phyloP scores from a whole-genome alignment of 129 eudicot species.

The Logfia minima region DNA sequence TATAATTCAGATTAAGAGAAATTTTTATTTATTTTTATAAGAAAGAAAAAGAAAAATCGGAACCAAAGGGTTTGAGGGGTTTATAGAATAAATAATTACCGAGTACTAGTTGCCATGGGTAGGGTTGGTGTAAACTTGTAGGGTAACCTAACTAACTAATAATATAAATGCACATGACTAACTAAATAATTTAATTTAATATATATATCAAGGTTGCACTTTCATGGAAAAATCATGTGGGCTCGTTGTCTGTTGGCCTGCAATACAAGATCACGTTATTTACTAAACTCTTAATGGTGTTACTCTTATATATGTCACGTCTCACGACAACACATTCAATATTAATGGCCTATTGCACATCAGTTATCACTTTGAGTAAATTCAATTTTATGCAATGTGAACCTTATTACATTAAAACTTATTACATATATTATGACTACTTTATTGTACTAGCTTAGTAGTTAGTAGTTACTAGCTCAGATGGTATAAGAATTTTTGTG shows the following conservation, averaged over 20 bases:
- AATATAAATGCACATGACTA: conserved; percentile 36
- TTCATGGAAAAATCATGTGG: conserved; percentile 36
- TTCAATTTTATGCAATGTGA: neutral
- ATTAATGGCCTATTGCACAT: neutral
- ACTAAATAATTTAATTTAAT: neutral
- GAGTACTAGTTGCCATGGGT: neutral
- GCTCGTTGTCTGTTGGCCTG: conserved; percentile 28
- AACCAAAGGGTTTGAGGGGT: too few relatives aligned
- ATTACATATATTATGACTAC: neutral
- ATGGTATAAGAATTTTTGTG: too few relatives aligned
- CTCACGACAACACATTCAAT: conserved; percentile 20
- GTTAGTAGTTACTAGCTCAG: too few relatives aligned
- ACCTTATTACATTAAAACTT: conserved; percentile 5
- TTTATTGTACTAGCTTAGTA: too few relatives aligned
- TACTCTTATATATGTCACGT: conserved; percentile 5
- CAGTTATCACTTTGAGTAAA: neutral
- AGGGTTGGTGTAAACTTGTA: conserved; percentile 32
- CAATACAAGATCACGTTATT: conserved; percentile 34
- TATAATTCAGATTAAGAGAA: too few relatives aligned
- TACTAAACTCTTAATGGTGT: conserved; percentile 22
- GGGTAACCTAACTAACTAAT: neutral
- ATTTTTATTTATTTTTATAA: too few relatives aligned
- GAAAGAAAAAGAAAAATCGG: too few relatives aligned
- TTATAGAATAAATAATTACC: too few relatives aligned
- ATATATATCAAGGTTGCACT: conserved; percentile 23